phyloP scores from a whole-genome alignment of 192 early-diverging fungal genomes.

The Thoreauomyces humboldtii region DNA sequence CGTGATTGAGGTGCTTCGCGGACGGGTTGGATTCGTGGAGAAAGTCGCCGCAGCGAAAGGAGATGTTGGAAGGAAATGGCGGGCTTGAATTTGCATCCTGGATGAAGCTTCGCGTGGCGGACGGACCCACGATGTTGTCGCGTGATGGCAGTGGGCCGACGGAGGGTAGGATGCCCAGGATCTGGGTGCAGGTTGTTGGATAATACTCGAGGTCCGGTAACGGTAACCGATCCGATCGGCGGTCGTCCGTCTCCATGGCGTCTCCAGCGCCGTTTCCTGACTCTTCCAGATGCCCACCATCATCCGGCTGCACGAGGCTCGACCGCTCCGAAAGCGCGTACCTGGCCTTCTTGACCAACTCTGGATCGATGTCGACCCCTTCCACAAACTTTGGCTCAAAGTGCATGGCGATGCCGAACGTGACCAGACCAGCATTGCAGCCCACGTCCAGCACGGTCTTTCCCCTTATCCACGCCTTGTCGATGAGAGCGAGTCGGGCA shows the following conservation, averaged over 20 bases:
- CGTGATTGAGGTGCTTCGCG: constrained; percentile 37
- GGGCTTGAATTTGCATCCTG: too few species aligned
- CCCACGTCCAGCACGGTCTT: constrained; percentile 75
- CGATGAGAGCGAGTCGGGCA: constrained; percentile 55
- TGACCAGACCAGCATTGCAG: constrained; percentile 70
- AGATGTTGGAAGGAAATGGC: constrained; percentile 64
- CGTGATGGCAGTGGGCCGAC: too few species aligned
- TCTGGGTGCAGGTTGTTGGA: constrained; percentile 43
- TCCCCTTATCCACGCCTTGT: constrained; percentile 44
- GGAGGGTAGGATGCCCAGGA: constrained; percentile 40
- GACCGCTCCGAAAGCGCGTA: constrained; percentile 25
- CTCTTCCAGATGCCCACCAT: too few species aligned
- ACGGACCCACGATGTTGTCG: too few species aligned
- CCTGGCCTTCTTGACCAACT: constrained; percentile 60
- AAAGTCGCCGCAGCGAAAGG: constrained; percentile 62
- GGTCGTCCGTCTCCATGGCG: constrained; percentile 1
- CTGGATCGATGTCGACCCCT: constrained; percentile 74
- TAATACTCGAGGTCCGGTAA: constrained; percentile 48
- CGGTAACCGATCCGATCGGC: background rate
- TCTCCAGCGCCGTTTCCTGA: background rate
- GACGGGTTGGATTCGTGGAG: constrained; percentile 39
- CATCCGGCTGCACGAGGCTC: background rate
- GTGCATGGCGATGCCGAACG: constrained; percentile 48
- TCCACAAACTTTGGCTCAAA: constrained; percentile 52
- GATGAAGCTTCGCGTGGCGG: too few species aligned